Percentiles rank a stretch among this genome's conserved stretches.
These are phyloP conservation scores for Haematococcus sp. DNA, from an alignment of 139 green algal genomes.

Conservation along the genomic window DNA sequence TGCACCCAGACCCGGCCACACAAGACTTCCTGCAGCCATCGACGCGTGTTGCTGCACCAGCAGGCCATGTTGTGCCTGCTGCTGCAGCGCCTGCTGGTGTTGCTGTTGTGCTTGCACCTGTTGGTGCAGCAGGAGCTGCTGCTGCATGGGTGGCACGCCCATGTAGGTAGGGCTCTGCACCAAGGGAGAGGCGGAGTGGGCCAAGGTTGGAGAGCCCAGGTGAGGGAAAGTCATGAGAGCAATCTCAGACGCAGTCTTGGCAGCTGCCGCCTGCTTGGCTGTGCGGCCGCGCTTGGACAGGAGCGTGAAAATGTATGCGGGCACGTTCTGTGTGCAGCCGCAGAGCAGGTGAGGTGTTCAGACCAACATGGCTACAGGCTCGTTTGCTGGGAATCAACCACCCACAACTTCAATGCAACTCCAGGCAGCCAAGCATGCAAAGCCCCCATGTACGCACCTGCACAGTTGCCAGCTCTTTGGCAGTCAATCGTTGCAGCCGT, in stretches of 20 bases:
- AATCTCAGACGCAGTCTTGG: slow-evolving; percentile 20
- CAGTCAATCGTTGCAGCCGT: slow-evolving; percentile 10
- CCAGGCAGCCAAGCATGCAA: background rate
- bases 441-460: background rate
- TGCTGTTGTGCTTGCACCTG: too few species aligned
- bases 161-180: too few species aligned
- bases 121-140: too few species aligned
- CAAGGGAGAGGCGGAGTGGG: too few species aligned
- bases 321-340: slow-evolving; percentile 10
- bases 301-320: slow-evolving; percentile 47
- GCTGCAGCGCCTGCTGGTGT: too few species aligned
- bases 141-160: too few species aligned
- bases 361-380: background rate
- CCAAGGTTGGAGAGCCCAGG: too few species aligned
- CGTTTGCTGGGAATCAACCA: too few species aligned
- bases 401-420: background rate
- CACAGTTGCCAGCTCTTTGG: slow-evolving; percentile 20
- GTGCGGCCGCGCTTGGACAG: slow-evolving; percentile 45
- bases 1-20: too few species aligned
- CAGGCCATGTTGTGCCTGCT: too few species aligned
- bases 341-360: background rate
- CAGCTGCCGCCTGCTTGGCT: slow-evolving; percentile 37
- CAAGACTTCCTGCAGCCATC: too few species aligned
- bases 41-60: too few species aligned
- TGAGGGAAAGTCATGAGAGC: background rate